Conservation (phyloP, 805 yeast genomes). For the Teunomyces atbi region DNA sequence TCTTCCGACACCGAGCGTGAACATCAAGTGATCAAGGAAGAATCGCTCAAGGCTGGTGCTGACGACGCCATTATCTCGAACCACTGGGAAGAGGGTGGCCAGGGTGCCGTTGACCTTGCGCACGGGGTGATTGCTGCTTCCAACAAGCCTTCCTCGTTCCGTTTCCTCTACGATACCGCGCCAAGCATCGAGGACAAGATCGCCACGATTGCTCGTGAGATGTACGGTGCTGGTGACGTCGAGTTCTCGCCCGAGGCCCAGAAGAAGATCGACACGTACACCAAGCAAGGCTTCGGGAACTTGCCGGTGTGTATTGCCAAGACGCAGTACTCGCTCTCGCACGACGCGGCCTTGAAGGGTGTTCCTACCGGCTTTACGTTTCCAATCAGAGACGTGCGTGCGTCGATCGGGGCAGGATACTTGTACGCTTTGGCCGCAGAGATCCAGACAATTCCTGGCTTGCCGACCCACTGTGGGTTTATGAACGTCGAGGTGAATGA, state of each 20-base stretch:
- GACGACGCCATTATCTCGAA: conserved; percentile 73
- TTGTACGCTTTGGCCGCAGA: conserved; percentile 83
- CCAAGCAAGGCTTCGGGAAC: conserved; percentile 71
- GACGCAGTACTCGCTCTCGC: conserved; percentile 82
- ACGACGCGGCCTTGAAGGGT: conserved; percentile 79
- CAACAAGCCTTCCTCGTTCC: conserved; percentile 35
- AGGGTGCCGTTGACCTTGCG: conserved; percentile 75
- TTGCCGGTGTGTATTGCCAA: conserved; percentile 84
- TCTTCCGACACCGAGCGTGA: conserved; percentile 69
- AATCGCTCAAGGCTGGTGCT: conserved; percentile 76
- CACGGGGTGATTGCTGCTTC: conserved; percentile 65
- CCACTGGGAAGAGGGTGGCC: conserved; percentile 88
- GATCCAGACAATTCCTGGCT: conserved; percentile 83
- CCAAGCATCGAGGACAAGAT: conserved; percentile 69
- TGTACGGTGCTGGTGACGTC: conserved; percentile 76
- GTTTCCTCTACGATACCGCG: conserved; percentile 58
- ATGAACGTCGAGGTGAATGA: conserved; percentile 83
- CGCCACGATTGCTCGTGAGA: conserved; percentile 62
- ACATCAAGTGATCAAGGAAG: conserved; percentile 64
- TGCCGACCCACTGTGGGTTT: conserved; percentile 82
- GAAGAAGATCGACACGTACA: conserved; percentile 64
- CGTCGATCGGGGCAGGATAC: conserved; percentile 81
- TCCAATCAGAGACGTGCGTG: conserved; percentile 79
- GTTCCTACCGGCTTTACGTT: conserved; percentile 77
- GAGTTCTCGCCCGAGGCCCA: conserved; percentile 70